Evolutionary conservation across 768 basidiomycete genomes (phyloP).

Genomic region (Cyclocybe aegerita): DNA sequence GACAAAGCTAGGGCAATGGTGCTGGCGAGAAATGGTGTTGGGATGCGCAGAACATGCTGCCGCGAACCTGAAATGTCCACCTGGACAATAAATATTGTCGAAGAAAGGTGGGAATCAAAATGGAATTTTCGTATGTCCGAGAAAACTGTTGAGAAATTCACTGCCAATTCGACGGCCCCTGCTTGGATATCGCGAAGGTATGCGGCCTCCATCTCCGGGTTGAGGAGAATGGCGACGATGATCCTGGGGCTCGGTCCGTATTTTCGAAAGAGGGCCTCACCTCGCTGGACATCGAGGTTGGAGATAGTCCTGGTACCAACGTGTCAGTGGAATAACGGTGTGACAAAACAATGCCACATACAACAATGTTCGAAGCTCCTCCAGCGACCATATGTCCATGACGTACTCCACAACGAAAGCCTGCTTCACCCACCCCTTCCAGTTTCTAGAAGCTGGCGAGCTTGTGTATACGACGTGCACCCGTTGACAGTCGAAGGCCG

Average conservation of each 20-base stretch:
- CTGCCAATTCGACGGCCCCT: conserved; percentile 2
- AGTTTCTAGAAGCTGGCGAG: conserved; percentile 4
- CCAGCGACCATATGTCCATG: conserved; percentile 5
- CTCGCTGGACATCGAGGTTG: not conserved
- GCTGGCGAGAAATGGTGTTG: conserved; percentile 7
- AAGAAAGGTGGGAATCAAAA: conserved; percentile 8
- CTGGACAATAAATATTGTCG: conserved; percentile 6
- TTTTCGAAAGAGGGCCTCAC: conserved; percentile 7
- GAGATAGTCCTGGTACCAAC: not conserved
- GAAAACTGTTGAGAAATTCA: conserved; percentile 1
- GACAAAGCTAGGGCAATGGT: conserved; percentile 8
- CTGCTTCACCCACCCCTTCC: conserved; percentile 8
- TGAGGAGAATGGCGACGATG: conserved; percentile 6
- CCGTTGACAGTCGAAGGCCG: not conserved
- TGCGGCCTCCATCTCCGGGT: not conserved
- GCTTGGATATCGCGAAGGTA: conserved; percentile 1
- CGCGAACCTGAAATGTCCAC: not conserved
- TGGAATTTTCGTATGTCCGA: conserved; percentile 3
- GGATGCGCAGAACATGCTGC: conserved; percentile 1
- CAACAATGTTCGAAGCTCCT: conserved; percentile 1
- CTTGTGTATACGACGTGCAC: conserved; percentile 5
- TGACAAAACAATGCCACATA: not conserved
- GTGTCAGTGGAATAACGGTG: conserved; percentile 5
- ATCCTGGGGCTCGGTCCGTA: conserved; percentile 5
- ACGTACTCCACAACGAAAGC: conserved; percentile 3